Base-by-base conservation (phyloP, 2,329 filamentous ascomycete genomes). In the Mycosphaerella arachidis region DNA sequence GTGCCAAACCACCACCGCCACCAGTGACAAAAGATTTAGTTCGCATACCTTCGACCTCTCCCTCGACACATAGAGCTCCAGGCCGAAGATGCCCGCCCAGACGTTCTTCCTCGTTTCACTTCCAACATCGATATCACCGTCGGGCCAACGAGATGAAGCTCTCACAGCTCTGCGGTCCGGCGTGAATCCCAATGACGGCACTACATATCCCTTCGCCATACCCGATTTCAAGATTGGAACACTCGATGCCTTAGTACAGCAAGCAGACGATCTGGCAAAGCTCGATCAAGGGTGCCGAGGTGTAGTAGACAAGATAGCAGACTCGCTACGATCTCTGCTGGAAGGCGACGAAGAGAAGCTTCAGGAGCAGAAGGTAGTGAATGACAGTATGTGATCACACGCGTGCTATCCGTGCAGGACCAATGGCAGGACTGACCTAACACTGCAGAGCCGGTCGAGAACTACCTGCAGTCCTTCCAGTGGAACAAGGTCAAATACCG, bases 401-500 rank as follows among this genome's bases (percentile, higher is more conserved):
- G 13, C 18, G 12, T 33, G 16, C 6, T 16, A 2, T 53, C 18
- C 6, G 56, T 27, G 20, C 50, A 40, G n/a, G 16, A 6, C 12
- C n/a, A 29, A 6, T n/a, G 45, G 43, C 9, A 13, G 33, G 43
- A 56, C 64, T 68, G 60, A 68, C 31, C 16, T 10, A 29, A 45
- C 18, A 53, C 52, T 48, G 52, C 74, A 97, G 93, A 96, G 76
- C 92, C 94, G n/a, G 92, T 93, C 62, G 93, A 97, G 70, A 89
- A 93, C 74, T 99, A 97, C 74, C 80, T 99, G 50, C 86, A 87
- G 72, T 87, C 84, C 57, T 99, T 97, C 77, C 84, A 86, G 66
- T 99, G 94, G 94, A 97, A 97, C 79, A 97, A 94, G 77, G 91
- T 96, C 77, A 94, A 96, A 74, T 99, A 97, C 77, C 87, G 94